Evolutionary conservation across 140 eudicot genomes (phyloP), one percentile per base, ranked within the genome.

Genomic region (Erigeron philadelphicus): DNA sequence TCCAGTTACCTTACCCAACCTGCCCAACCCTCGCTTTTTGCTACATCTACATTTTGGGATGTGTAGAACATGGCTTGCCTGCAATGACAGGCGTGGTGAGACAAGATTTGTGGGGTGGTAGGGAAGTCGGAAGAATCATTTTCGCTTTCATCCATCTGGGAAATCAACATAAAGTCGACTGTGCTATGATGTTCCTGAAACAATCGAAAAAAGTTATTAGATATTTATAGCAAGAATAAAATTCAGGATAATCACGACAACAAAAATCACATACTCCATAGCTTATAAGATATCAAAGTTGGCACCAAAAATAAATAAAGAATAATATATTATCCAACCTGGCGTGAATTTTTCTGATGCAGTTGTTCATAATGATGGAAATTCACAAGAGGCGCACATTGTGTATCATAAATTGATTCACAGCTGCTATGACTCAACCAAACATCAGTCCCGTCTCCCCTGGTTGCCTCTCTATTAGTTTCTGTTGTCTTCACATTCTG

Each of bases 71-170:
- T 54, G 35, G 9, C 85, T 82, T 88, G 81, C 98, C 95, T 89
- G 95, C 95, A 84, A 70, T 86, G 93, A 71, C 96, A 88, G 5
- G 86, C 68, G 56, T 88, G 90, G 70, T 92, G 93, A 7, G 98
- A 81, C 74, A 83, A 80, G 75, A 88, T 62, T 53, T 72, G 80
- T 0, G 71, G 62, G 16, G 86, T 66, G 40, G 74, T 59, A 21
- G 81, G 73, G 17, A 61, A 53, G 23, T 67, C 85, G 21, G 86
- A 54, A 31, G 72, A 56, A 10, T 61, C 62, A 11, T 64, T 78
- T 52, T 50, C 78, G 44, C 71, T 71, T 61, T 73, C 73, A 47
- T 63, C 79, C 55, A 81, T 81, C 74, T 71, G 81, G 21, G 90
- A 84, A 45, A 92, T 78, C 81, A 92, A 83, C 75, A 92, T 76